A percentile compares a stretch with the other conserved stretches of the same genome.
Conservation (phyloP, 805 yeast genomes). For the Komagataella pseudopastoris region DNA sequence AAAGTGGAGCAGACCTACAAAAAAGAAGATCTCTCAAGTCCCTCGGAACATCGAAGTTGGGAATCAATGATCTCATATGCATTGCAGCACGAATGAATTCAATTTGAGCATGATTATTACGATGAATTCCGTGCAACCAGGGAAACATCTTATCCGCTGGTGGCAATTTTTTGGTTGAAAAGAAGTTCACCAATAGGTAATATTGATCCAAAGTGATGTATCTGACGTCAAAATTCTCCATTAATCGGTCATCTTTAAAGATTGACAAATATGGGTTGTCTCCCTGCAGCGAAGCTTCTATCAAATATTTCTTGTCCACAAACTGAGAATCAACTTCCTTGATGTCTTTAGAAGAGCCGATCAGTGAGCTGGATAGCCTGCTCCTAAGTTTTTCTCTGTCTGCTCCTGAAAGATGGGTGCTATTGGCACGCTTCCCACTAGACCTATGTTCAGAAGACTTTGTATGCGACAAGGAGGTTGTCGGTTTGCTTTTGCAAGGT, state of each 20-base stretch:
- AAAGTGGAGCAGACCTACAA: slow-evolving; percentile 14
- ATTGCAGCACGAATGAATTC: slow-evolving; percentile 18
- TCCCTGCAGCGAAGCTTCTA: not conserved
- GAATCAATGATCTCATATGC: slow-evolving; percentile 6
- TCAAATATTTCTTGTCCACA: not conserved
- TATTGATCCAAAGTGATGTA: not conserved
- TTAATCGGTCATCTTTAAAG: not conserved
- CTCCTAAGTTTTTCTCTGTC: not conserved
- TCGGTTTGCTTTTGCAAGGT: not conserved
- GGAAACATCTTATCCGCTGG: slow-evolving; percentile 65
- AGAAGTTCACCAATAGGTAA: not conserved
- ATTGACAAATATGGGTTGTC: not conserved
- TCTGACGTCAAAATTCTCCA: not conserved
- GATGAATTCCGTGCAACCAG: slow-evolving; percentile 76
- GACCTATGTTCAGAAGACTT: not conserved
- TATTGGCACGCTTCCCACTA: not conserved
- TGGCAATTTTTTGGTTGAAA: slow-evolving; percentile 25
- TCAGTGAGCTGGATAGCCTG: not conserved
- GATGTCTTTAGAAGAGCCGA: not conserved
- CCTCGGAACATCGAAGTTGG: slow-evolving; percentile 9
- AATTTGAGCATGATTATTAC: slow-evolving; percentile 38
- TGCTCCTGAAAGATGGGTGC: not conserved
- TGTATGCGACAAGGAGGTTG: not conserved
- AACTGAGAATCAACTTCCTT: not conserved
- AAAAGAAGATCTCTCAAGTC: slow-evolving; percentile 14